These are phyloP conservation scores for Plasmodium relictum DNA, from an alignment of 169 alveolate genomes.

Conservation along the genomic window DNA sequence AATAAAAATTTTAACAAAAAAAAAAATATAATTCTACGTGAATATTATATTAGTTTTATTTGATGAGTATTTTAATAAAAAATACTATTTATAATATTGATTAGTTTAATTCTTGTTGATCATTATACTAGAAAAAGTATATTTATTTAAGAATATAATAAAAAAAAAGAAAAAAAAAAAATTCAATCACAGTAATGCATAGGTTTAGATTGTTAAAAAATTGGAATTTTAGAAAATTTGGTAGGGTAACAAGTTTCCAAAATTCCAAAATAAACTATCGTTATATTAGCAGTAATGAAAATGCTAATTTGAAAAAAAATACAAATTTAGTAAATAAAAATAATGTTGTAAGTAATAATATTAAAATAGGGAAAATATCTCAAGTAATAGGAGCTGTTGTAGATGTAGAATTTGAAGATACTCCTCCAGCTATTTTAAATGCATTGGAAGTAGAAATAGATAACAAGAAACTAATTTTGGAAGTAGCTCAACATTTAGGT, in stretches of 20 bases:
- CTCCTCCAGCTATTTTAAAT: conserved; percentile 95
- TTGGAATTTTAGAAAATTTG: conserved; percentile 1
- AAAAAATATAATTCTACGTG: no score
- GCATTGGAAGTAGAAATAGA: conserved; percentile 95
- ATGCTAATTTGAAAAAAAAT: conserved; percentile 35
- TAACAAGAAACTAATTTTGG: conserved; percentile 92
- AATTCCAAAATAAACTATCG: conserved; percentile 12
- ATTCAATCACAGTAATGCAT: conserved; percentile 6
- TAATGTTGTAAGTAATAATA: neutral
- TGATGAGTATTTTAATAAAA: no score
- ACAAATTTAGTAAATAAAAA: neutral
- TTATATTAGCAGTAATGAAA: conserved; percentile 22
- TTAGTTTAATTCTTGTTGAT: no score
- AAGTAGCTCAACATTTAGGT: conserved; percentile 97
- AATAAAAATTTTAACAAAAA: no score
- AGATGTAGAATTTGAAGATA: conserved; percentile 96
- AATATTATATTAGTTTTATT: no score
- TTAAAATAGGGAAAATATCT: conserved; percentile 88
- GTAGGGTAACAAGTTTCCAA: neutral
- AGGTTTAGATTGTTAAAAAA: neutral
- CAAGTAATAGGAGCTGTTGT: conserved; percentile 98
- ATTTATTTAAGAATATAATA: no score
- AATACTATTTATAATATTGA: no score
- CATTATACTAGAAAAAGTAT: no score
- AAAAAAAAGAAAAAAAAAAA: no score